Conservation (phyloP, 768 basidiomycete genomes). For the Suillus alpinus region DNA sequence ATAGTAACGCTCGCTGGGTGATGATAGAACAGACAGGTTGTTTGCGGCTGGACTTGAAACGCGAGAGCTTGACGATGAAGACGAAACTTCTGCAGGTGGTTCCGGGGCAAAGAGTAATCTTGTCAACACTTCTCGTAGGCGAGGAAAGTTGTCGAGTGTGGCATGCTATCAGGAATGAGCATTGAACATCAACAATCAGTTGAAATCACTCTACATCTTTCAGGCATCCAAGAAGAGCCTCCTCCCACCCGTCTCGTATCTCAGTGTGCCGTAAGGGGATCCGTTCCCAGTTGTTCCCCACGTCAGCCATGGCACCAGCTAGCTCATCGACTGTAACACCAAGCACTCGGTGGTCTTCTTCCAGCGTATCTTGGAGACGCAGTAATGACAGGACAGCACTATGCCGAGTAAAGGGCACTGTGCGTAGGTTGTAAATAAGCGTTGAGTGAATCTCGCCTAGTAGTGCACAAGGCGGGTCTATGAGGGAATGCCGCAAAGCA, state of each 20-base stretch:
- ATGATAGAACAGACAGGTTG: constrained; percentile 40
- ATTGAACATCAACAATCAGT: not conserved
- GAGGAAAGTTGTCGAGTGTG: constrained; percentile 67
- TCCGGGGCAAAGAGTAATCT: constrained; percentile 72
- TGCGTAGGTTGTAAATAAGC: constrained; percentile 87
- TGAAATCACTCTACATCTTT: constrained; percentile 71
- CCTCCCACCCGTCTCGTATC: constrained; percentile 86
- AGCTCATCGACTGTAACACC: constrained; percentile 65
- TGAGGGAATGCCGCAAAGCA: constrained; percentile 72
- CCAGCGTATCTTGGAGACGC: constrained; percentile 34
- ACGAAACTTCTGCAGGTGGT: constrained; percentile 35
- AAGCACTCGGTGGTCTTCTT: constrained; percentile 42
- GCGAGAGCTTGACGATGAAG: constrained; percentile 47
- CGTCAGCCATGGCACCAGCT: constrained; percentile 67
- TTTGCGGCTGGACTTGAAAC: constrained; percentile 45
- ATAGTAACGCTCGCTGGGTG: constrained; percentile 70
- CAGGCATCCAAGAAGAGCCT: constrained; percentile 82
- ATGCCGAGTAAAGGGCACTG: constrained; percentile 73
- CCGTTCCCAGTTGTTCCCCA: constrained; percentile 86
- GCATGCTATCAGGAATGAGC: constrained; percentile 59
- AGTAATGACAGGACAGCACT: constrained; percentile 70
- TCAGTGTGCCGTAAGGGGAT: constrained; percentile 71
- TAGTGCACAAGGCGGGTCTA: constrained; percentile 70
- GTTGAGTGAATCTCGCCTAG: constrained; percentile 87
- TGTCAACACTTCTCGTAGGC: constrained; percentile 67